Evolutionary conservation across 441 rosid genomes (phyloP), one percentile per base, ranked within the genome.

Genomic region (Populus hybrid): DNA sequence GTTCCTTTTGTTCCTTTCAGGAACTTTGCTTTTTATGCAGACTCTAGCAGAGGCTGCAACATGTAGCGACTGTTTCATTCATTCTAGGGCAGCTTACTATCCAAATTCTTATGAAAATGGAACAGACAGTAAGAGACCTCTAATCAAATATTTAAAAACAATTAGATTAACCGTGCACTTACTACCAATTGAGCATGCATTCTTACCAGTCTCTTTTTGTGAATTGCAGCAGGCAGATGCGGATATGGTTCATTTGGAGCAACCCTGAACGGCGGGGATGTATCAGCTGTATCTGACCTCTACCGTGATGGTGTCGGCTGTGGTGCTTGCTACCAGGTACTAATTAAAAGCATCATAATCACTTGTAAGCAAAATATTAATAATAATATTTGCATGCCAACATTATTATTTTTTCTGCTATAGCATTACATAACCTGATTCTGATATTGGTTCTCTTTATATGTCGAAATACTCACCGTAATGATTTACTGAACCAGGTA

Each of bases 321-420:
- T 67, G 93, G 95, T n/a, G 87, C 91, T 78, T 91, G 93, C 87
- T 91, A 88, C 82, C 95, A 89, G 86, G 94, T 89, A 82, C 28
- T 21, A 20, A 80, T 61, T 59, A 36, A 23, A 23, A 74, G 42
- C 23, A n/a, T 53, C 75, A 11, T n/a, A 34, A 9, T 69, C 8
- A 8, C 14, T 61, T 61, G 65, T 9, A 61, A 3, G 12, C 28
- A 10, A 21, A 3, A 21, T 46, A 46, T 46, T 46, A 46, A 46
- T 1, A 3, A 61, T 0, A 59, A 21, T 1, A 59, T 2, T 9
- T 61, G 66, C 66, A 61, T n/a, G 0, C 2, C 11, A 21, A 1
- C 28, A 21, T 20, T 10, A 10, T 21, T 28, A 0, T 63, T n/a
- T 63, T 59, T 1, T 3, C 24, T 73, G 10, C 8, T 66, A 4